Percentiles rank a stretch among this genome's conserved stretches.
These are phyloP conservation scores for Psidium friedrichsthalianum DNA, from an alignment of 345 rosid species.

Conservation along the genomic window DNA sequence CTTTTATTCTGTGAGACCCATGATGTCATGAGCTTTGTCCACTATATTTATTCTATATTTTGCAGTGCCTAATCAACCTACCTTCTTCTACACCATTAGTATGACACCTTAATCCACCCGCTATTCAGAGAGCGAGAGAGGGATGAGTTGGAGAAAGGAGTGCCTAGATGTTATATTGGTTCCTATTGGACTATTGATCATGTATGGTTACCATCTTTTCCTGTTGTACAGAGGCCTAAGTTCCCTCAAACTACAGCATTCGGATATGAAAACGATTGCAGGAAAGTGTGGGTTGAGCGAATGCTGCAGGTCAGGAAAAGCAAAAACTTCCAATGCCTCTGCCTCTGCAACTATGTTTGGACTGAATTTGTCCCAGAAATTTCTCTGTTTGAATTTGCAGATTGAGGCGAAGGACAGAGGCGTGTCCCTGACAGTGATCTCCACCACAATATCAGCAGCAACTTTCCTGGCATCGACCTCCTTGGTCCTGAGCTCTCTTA, in stretches of 20 bases:
- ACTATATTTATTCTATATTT: not conserved
- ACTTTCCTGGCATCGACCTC: slow-evolving; percentile 13
- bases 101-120: not conserved
- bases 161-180: not conserved
- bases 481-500: slow-evolving; percentile 11
- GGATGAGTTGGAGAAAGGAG: not conserved
- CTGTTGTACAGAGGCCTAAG: not conserved
- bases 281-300: not conserved
- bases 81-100: not conserved
- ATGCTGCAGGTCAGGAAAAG: not conserved
- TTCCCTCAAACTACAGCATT: not conserved
- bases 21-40: not conserved
- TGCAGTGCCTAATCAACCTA: not conserved
- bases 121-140: not conserved
- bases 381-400: not conserved
- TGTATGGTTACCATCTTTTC: not conserved
- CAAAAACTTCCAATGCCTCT: not conserved
- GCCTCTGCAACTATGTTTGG: not conserved
- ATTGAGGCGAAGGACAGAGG: not conserved
- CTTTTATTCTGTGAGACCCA: not conserved
- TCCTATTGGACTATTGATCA: not conserved
- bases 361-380: not conserved
- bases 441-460: slow-evolving; percentile 12
- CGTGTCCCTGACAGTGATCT: slow-evolving; percentile 6
- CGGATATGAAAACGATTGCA: not conserved